Evolutionary conservation across 139 green algal species (phyloP).

Genomic region (Chlamydomonas sp.): DNA sequence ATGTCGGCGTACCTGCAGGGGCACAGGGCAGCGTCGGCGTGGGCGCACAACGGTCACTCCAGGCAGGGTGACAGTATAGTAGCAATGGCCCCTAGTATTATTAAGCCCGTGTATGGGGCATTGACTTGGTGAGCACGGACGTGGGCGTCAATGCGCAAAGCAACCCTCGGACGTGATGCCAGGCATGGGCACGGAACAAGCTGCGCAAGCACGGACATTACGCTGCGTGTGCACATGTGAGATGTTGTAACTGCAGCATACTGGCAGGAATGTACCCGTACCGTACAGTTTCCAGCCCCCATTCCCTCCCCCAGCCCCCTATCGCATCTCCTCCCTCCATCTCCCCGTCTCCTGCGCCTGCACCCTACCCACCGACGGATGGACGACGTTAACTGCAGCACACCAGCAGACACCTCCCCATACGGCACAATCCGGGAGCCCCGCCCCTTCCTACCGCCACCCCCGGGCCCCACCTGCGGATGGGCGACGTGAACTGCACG

Average conservation of each 20-base stretch:
- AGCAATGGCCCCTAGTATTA: background rate
- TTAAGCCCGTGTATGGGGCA: too few relatives aligned
- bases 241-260: too few relatives aligned
- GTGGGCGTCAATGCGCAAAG: background rate
- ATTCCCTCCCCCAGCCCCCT: too few relatives aligned
- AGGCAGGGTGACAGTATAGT: background rate
- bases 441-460: background rate
- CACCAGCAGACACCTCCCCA: background rate
- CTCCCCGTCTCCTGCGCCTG: background rate
- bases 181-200: background rate
- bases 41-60: background rate
- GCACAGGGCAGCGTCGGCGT: background rate
- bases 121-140: slow-evolving; percentile 5
- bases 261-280: background rate
- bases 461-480: slow-evolving; percentile 57
- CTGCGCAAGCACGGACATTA: background rate
- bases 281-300: background rate
- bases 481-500: slow-evolving; percentile 84
- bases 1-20: slow-evolving; percentile 77
- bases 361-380: background rate
- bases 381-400: background rate
- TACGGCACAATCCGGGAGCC: background rate
- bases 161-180: background rate
- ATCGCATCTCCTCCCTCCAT: background rate
- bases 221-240: too few relatives aligned